phyloP scores from a whole-genome alignment of 2,329 filamentous ascomycete genomes.

The Tolypocladium guangdongense region DNA sequence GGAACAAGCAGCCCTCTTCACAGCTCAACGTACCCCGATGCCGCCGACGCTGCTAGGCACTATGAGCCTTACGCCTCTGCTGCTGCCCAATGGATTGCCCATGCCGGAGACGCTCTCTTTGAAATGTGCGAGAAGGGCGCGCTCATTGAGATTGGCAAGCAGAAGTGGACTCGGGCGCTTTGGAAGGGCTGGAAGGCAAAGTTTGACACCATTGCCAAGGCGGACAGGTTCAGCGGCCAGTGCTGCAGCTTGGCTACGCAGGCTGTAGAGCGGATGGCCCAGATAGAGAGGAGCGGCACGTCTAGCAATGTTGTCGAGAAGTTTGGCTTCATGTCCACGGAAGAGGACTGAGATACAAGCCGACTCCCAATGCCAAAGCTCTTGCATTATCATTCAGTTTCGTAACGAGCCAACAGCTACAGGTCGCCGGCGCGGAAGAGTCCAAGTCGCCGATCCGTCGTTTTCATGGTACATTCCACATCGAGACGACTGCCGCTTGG shows the following conservation, averaged over 20 bases:
- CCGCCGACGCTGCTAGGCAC: background rate
- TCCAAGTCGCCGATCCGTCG: no score
- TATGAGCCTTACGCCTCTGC: background rate
- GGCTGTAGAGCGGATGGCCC: background rate
- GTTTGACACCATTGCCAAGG: background rate
- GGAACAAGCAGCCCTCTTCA: background rate
- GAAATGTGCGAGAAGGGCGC: constrained; percentile 1
- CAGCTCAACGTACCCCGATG: background rate
- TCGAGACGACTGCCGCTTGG: no score
- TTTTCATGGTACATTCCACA: no score
- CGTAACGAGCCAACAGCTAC: no score
- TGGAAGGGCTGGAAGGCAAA: constrained; percentile 1
- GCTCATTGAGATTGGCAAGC: background rate
- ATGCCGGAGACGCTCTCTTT: background rate
- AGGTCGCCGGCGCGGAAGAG: no score
- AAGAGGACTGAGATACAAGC: background rate
- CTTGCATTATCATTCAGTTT: no score
- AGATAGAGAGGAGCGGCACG: background rate
- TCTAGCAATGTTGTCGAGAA: background rate
- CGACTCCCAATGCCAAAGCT: no score
- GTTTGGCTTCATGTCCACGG: background rate
- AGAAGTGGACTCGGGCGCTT: constrained; percentile 1
- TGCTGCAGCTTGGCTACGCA: background rate
- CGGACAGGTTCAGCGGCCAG: background rate
- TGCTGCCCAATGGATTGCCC: constrained; percentile 1